Evolutionary conservation across 2,329 filamentous ascomycete genomes (phyloP).

Genomic region (Pyrenochaeta sp.): DNA sequence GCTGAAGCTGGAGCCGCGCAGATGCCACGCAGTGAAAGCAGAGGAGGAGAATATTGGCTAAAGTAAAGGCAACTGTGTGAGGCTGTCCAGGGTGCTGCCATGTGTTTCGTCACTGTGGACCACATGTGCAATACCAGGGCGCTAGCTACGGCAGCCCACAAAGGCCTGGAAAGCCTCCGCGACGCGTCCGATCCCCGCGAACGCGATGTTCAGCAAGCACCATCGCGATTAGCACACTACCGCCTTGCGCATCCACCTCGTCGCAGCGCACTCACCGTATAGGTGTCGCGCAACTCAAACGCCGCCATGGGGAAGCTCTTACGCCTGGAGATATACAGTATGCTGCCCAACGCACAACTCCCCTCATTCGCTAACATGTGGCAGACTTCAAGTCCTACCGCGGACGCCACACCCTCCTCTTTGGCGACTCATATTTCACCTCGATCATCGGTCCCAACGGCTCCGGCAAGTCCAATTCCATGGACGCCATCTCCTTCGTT

Average conservation of each 20-base stretch:
- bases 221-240: conserved; percentile 2
- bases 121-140: conserved; percentile 3
- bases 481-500: conserved; percentile 99
- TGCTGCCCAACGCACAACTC: conserved; percentile 39
- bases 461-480: conserved; percentile 98
- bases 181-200: conserved; percentile 23
- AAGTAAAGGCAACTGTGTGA: not conserved
- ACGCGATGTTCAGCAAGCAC: conserved; percentile 15
- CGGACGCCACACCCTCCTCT: conserved; percentile 90
- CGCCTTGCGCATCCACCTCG: conserved; percentile 6
- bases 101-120: conserved; percentile 36
- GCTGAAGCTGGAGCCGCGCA: not conserved
- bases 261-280: conserved; percentile 19
- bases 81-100: conserved; percentile 8
- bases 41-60: not conserved
- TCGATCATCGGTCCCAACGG: conserved; percentile 99
- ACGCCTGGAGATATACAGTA: conserved; percentile 92
- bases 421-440: conserved; percentile 98
- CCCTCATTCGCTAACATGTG: conserved; percentile 19
- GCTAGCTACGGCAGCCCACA: conserved; percentile 39
- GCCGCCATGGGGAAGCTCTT: conserved; percentile 89
- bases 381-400: conserved; percentile 99
- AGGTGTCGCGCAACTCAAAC: conserved; percentile 22
- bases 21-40: not conserved
- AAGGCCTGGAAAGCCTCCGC: not conserved